Conservation (phyloP, 148 eudicot genomes). For the Rhododendron mucronatum region DNA sequence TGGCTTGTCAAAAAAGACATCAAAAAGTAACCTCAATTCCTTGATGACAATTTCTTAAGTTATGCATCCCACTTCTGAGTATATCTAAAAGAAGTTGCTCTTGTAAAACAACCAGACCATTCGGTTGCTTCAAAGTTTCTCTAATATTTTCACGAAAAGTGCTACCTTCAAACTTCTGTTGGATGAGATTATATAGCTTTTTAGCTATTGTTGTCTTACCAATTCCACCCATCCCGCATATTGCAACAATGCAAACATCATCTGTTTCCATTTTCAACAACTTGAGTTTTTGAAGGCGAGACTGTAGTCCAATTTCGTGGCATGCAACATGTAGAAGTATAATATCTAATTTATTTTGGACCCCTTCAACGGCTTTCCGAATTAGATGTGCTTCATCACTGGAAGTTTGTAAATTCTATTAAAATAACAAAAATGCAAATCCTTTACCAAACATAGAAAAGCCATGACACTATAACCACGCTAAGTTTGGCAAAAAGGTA, state of each 20-base stretch:
- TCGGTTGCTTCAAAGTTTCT: neutral
- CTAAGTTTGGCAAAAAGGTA: too few species aligned
- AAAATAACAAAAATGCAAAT: too few species aligned
- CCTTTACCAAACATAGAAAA: too few species aligned
- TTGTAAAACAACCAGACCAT: neutral
- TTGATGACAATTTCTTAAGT: neutral
- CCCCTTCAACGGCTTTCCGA: neutral
- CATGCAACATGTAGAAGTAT: neutral
- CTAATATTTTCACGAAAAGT: neutral
- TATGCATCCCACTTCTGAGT: neutral
- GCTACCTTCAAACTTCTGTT: neutral
- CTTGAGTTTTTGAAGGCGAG: neutral
- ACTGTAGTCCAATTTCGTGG: constrained; percentile 5
- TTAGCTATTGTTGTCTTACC: constrained; percentile 11
- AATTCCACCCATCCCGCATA: constrained; percentile 6
- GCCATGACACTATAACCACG: too few species aligned
- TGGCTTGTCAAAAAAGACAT: too few species aligned
- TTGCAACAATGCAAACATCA: constrained; percentile 2
- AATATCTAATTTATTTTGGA: neutral
- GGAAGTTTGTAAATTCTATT: neutral
- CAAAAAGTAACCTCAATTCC: neutral
- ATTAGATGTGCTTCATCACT: constrained; percentile 1
- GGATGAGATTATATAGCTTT: neutral
- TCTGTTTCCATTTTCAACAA: neutral
- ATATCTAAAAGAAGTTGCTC: neutral